Evolutionary conservation across 331 rosid genomes (phyloP), one percentile per base, ranked within the genome.

Genomic region (Acacia concinna): DNA sequence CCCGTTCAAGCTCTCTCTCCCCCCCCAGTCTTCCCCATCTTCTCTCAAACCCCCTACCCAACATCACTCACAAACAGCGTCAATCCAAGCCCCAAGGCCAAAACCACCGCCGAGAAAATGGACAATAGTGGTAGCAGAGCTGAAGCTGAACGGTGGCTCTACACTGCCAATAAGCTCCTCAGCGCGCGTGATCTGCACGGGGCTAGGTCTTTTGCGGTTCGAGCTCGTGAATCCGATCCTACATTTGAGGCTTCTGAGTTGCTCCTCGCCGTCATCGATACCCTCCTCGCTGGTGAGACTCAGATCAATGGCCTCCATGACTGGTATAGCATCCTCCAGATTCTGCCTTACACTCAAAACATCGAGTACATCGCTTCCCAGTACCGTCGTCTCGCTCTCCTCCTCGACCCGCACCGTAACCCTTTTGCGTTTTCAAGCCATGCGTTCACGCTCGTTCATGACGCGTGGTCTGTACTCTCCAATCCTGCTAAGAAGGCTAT

Each of bases 161-260:
- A 81, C 87, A 91, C 91, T 0, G 97, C 99, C 0, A 92, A 91
- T 84, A 95, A 88, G 85, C 91, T 93, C 0, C 87, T 95, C 5
- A 85, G 85, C 57, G 87, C 97, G 56, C 90, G 92, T 80, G 99
- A 95, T 73, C 46, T 93, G 27, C 92, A 85, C 56, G 98, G 98
- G 43, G 91, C 98, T 0, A 81, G 92, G 76, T 86, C 88, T 43
- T 95, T 95, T 17, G 99, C 98, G 21, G 85, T 95, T 84, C 93
- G 99, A 0, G 98, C 95, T 5, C 88, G 94, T 2, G 99, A 93
- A 44, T 88, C 96, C 32, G 92, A 93, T 87, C 98, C 97, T 6
- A 77, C 84, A 44, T 78, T 90, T 8, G 98, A 93, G 5, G 88
- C 90, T 1, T 84, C 97, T 0, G 91, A 93, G 56, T 90, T 85